A percentile compares a stretch with the other conserved stretches of the same genome.
Evolutionary conservation across 371 early-diverging fungal species (phyloP).

Genomic region (Vairimorpha ceranae): DNA sequence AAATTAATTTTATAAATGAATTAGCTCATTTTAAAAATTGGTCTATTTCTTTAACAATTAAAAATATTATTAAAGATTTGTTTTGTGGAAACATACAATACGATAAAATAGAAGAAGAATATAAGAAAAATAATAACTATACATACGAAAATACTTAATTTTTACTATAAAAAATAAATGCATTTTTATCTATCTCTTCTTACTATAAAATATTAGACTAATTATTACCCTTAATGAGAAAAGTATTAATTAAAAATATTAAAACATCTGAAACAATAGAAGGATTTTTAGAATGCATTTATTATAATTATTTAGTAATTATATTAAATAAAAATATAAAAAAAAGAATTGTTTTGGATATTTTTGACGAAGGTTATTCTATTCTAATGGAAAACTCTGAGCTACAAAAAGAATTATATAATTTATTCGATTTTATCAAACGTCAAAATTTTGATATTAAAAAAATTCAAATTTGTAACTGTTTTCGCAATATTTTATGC

Average conservation of each 20-base stretch:
- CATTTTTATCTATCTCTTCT: too few species aligned
- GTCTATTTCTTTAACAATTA: constrained; percentile 45
- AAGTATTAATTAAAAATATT: not conserved
- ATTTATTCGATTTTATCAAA: not conserved
- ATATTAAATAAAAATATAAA: not conserved
- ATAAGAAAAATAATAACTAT: not conserved
- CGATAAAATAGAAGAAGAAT: constrained; percentile 4
- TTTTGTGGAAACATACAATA: constrained; percentile 52
- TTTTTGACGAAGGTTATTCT: not conserved
- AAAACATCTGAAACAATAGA: not conserved
- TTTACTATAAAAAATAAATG: too few species aligned
- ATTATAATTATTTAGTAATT: not conserved
- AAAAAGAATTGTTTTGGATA: not conserved
- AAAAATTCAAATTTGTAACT: not conserved
- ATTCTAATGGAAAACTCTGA: not conserved
- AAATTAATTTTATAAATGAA: constrained; percentile 37
- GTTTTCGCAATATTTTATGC: not conserved
- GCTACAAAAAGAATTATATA: not conserved
- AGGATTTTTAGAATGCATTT: not conserved
- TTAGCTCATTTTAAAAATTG: constrained; percentile 38
- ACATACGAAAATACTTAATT: too few species aligned
- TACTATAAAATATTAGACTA: too few species aligned
- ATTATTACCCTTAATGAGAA: not conserved
- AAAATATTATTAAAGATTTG: constrained; percentile 57
- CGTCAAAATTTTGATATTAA: not conserved